Percentiles rank a stretch among this genome's conserved stretches.
Conservation (phyloP, 306 rosid genomes). For the Vigna unguiculata region DNA sequence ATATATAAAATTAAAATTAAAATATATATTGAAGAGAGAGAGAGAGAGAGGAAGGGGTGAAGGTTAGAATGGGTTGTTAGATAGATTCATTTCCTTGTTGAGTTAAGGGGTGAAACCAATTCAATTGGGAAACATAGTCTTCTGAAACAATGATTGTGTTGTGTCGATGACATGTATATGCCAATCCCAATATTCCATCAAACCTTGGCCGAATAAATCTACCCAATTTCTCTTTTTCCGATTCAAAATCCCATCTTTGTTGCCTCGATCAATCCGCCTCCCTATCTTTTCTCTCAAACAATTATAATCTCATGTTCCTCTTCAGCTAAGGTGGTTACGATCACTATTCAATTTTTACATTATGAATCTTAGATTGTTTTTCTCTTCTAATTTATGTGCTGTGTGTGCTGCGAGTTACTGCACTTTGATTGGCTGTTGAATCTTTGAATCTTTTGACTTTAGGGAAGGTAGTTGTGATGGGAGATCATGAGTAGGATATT, state of each 20-base stretch:
- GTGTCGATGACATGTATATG: neutral
- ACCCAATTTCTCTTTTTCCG: neutral
- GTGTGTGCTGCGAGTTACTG: neutral
- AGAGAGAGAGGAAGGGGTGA: neutral
- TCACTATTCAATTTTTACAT: neutral
- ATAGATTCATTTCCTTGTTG: neutral
- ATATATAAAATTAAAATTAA: neutral
- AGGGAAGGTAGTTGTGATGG: neutral
- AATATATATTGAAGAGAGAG: neutral
- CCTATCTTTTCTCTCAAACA: neutral
- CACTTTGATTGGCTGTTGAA: neutral
- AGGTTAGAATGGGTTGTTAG: neutral
- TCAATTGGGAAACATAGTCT: neutral
- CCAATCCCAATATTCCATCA: neutral
- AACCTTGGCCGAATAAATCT: neutral
- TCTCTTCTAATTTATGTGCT: neutral
- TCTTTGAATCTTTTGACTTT: neutral
- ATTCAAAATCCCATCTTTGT: neutral
- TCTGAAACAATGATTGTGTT: constrained; percentile 3
- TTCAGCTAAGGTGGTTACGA: neutral
- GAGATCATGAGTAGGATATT: neutral
- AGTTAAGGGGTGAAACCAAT: neutral
- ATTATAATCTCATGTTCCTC: neutral
- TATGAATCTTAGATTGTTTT: neutral
- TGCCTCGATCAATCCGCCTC: neutral